phyloP scores from a whole-genome alignment of 2,329 filamentous ascomycete genomes.

The Fusarium gaditjirri region DNA sequence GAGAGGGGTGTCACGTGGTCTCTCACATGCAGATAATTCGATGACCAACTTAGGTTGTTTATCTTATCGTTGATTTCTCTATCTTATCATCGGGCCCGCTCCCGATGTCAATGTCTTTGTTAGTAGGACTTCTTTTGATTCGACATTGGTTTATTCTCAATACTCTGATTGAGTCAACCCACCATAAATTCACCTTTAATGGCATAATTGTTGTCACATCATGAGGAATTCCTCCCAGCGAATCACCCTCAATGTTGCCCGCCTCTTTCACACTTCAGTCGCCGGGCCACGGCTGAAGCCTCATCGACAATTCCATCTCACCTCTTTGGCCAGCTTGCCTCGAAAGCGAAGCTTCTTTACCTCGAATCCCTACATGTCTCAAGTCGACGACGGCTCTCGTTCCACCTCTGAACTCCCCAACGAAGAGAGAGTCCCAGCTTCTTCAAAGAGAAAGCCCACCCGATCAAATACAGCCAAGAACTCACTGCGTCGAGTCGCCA shows the following conservation, averaged over 20 bases:
- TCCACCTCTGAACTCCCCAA: conserved; percentile 29
- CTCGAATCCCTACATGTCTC: conserved; percentile 67
- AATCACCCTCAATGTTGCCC: conserved; percentile 46
- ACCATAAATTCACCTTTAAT: conserved; percentile 28
- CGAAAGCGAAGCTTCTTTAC: conserved; percentile 73
- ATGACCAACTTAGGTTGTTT: not conserved
- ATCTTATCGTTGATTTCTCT: not conserved
- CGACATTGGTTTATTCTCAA: not conserved
- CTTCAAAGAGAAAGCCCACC: conserved; percentile 59
- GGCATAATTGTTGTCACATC: conserved; percentile 34
- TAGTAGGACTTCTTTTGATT: conserved; percentile 8
- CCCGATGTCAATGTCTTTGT: conserved; percentile 1
- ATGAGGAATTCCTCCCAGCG: conserved; percentile 51
- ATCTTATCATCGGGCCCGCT: conserved; percentile 28
- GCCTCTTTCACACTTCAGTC: conserved; percentile 47
- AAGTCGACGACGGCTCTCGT: conserved; percentile 49
- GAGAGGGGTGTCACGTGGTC: conserved; percentile 33
- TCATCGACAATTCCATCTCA: conserved; percentile 58
- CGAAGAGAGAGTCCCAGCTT: conserved; percentile 31
- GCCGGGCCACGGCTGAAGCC: conserved; percentile 43
- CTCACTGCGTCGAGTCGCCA: conserved; percentile 84
- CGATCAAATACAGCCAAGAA: conserved; percentile 67
- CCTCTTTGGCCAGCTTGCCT: conserved; percentile 56
- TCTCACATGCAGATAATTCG: conserved; percentile 41
- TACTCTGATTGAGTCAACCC: conserved; percentile 6